phyloP scores from a whole-genome alignment of 2,329 filamentous ascomycete genomes.

The Exophiala sp. region DNA sequence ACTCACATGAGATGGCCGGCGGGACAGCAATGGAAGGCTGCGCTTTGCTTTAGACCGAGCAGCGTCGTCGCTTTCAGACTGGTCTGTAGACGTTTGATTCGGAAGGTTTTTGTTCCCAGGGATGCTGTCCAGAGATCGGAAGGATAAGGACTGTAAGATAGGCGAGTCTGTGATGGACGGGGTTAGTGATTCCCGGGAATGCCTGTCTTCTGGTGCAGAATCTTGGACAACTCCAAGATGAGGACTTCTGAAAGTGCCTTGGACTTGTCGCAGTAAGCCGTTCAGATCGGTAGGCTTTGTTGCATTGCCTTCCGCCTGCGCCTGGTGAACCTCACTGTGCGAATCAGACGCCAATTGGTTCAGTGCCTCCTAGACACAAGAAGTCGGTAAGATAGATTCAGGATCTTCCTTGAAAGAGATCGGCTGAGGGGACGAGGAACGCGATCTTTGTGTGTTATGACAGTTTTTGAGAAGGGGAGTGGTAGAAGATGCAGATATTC shows the following conservation, averaged over 20 bases:
- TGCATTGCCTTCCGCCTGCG: background rate
- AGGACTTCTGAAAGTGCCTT: background rate
- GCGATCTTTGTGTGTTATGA: background rate
- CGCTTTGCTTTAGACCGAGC: too few species aligned
- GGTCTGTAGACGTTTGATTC: too few species aligned
- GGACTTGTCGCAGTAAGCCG: background rate
- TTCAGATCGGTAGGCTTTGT: background rate
- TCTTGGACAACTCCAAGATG: background rate
- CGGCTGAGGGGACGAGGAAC: background rate
- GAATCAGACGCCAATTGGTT: background rate
- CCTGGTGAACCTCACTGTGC: background rate
- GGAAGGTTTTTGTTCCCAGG: too few species aligned
- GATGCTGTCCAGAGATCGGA: too few species aligned
- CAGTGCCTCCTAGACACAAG: background rate
- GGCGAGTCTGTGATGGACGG: too few species aligned
- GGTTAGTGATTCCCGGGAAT: background rate
- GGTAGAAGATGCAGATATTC: constrained; percentile 6
- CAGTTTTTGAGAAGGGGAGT: constrained; percentile 6
- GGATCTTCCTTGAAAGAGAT: background rate
- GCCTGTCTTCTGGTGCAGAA: background rate
- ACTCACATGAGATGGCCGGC: too few species aligned
- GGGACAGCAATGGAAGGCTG: too few species aligned
- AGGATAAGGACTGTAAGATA: too few species aligned
- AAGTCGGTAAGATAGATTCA: background rate
- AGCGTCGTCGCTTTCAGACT: too few species aligned